These are phyloP conservation scores for Candida easanensis DNA, from an alignment of 805 yeast species.

Conservation along the genomic window DNA sequence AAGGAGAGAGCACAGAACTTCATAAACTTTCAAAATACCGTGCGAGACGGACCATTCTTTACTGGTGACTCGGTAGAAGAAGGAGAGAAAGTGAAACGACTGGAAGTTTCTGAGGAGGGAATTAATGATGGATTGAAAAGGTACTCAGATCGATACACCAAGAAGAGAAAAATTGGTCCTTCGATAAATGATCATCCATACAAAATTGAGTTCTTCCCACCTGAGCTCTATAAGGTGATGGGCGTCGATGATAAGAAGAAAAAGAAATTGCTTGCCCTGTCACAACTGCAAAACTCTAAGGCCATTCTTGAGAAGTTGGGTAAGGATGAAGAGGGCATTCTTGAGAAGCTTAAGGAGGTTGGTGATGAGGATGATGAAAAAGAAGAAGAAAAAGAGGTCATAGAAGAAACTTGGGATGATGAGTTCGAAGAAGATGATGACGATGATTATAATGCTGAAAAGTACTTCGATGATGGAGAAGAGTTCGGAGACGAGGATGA, in stretches of 20 bases:
- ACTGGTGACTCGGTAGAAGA: constrained; percentile 49
- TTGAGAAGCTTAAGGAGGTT: constrained; percentile 46
- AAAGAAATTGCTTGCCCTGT: constrained; percentile 44
- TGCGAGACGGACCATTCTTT: constrained; percentile 65
- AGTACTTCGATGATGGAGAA: constrained; percentile 60
- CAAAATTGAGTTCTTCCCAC: constrained; percentile 67
- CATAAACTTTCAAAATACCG: constrained; percentile 48
- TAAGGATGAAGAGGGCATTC: constrained; percentile 34
- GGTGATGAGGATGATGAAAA: constrained; percentile 49
- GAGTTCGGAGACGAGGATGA: constrained; percentile 49
- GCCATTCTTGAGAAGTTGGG: constrained; percentile 23
- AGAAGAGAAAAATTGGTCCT: constrained; percentile 65
- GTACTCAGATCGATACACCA: constrained; percentile 76
- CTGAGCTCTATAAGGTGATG: constrained; percentile 71
- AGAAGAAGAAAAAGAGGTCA: constrained; percentile 32
- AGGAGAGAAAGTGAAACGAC: constrained; percentile 25
- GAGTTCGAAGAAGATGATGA: constrained; percentile 61
- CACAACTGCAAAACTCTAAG: constrained; percentile 30
- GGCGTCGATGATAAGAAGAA: constrained; percentile 56
- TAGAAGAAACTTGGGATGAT: constrained; percentile 50
- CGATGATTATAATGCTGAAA: constrained; percentile 62
- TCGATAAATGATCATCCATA: constrained; percentile 80
- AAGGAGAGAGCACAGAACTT: constrained; percentile 50
- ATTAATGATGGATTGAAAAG: constrained; percentile 71
- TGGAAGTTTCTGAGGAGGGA: constrained; percentile 37